Percentiles rank a stretch among this genome's conserved stretches.
phyloP scores from a whole-genome alignment of 2,329 filamentous ascomycete genomes.

The Biscogniauxia marginata region DNA sequence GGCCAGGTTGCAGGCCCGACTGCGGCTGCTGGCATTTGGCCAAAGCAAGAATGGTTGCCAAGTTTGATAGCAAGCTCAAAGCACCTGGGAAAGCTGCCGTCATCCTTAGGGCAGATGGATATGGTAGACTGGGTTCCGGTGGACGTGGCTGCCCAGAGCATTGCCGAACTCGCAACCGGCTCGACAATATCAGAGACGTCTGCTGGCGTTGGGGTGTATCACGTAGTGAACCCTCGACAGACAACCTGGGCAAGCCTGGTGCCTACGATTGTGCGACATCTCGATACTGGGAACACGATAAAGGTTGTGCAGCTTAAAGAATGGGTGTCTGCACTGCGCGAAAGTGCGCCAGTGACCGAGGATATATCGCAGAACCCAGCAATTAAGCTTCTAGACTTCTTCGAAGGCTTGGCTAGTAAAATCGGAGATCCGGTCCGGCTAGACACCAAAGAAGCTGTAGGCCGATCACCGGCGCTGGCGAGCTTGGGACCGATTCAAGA shows the following conservation, averaged over 20 bases:
- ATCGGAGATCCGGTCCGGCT: not conserved
- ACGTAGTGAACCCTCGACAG: constrained; percentile 16
- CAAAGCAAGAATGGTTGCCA: constrained; percentile 23
- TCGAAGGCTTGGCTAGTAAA: constrained; percentile 3
- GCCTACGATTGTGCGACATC: constrained; percentile 2
- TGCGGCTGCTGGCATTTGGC: constrained; percentile 14
- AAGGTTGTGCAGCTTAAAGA: constrained; percentile 11
- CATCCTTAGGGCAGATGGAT: constrained; percentile 13
- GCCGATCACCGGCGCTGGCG: constrained; percentile 5
- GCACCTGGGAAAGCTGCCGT: constrained; percentile 21
- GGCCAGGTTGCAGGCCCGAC: constrained; percentile 23
- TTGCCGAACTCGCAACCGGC: constrained; percentile 17
- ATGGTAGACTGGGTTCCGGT: constrained; percentile 21
- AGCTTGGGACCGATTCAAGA: constrained; percentile 4
- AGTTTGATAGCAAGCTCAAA: constrained; percentile 24
- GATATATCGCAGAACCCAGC: constrained; percentile 8
- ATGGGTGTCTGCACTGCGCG: constrained; percentile 18
- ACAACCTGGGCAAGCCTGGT: constrained; percentile 16
- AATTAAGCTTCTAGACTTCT: constrained; percentile 12
- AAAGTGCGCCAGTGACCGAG: constrained; percentile 8
- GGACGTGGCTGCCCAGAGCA: constrained; percentile 9
- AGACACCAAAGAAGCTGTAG: constrained; percentile 1
- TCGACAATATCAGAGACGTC: not conserved
- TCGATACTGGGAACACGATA: not conserved
- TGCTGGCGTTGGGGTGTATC: constrained; percentile 15